Percentiles rank a stretch among this genome's conserved stretches.
Conservation (phyloP, 768 basidiomycete species). For the Boletus subparvulus region DNA sequence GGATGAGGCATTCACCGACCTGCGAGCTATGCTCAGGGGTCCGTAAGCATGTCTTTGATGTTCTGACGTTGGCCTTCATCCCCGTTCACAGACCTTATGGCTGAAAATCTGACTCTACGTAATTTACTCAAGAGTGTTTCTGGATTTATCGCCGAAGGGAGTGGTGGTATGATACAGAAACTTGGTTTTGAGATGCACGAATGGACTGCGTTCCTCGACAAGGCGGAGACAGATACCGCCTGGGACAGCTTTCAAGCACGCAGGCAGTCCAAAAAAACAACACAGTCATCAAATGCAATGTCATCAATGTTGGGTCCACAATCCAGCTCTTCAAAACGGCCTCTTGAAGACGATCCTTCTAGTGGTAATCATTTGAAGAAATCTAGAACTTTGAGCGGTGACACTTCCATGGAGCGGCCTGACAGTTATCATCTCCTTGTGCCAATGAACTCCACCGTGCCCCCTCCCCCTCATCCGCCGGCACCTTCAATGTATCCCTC, state of each 20-base stretch:
- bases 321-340: constrained; percentile 19
- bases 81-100: constrained; percentile 66
- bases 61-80: constrained; percentile 5
- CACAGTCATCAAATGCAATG: constrained; percentile 30
- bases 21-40: constrained; percentile 82
- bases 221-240: constrained; percentile 89
- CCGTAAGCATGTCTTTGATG: constrained; percentile 9
- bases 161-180: constrained; percentile 72
- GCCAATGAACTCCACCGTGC: constrained; percentile 46
- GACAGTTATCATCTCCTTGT: constrained; percentile 57
- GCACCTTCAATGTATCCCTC: constrained; percentile 46
- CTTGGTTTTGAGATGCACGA: constrained; percentile 77
- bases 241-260: constrained; percentile 84
- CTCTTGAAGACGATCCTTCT: constrained; percentile 31
- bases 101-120: constrained; percentile 84
- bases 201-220: constrained; percentile 80
- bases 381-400: constrained; percentile 40
- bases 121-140: constrained; percentile 73
- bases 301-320: constrained; percentile 33
- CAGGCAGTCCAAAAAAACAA: constrained; percentile 42
- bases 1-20: constrained; percentile 82
- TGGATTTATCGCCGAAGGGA: constrained; percentile 84
- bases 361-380: constrained; percentile 48
- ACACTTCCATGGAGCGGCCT: constrained; percentile 41
- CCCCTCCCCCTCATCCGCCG: constrained; percentile 31